These are phyloP conservation scores for Ganoderma meredithae DNA, from an alignment of 1,284 basidiomycete genomes.

Conservation along the genomic window DNA sequence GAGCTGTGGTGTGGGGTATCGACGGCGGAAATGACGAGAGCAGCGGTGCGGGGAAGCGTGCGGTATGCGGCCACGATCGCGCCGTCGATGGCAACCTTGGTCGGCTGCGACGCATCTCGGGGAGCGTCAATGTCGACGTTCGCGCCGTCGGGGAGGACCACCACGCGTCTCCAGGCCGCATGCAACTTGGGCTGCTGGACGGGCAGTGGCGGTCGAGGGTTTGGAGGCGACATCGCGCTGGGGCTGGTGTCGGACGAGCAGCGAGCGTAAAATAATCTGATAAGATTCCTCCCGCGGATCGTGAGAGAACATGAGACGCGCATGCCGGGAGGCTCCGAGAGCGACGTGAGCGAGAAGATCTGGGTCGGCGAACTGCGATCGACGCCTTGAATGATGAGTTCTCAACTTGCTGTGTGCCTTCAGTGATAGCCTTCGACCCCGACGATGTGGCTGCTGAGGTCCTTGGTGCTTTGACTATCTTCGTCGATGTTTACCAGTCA, in stretches of 20 bases:
- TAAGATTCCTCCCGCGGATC: constrained; percentile 22
- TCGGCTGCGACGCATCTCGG: constrained; percentile 19
- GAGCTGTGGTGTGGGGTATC: constrained; percentile 42
- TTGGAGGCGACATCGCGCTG: constrained; percentile 21
- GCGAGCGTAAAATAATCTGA: constrained; percentile 23
- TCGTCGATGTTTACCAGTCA: constrained; percentile 4
- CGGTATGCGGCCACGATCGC: constrained; percentile 29
- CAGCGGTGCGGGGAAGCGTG: constrained; percentile 31
- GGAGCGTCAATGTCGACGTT: constrained; percentile 23
- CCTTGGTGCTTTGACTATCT: not conserved
- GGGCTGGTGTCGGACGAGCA: not conserved
- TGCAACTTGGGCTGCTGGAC: constrained; percentile 3
- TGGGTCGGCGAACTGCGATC: not conserved
- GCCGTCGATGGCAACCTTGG: constrained; percentile 31
- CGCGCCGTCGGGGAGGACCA: constrained; percentile 32
- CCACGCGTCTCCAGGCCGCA: constrained; percentile 18
- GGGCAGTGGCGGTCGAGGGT: not conserved
- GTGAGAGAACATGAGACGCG: not conserved
- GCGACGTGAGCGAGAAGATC: not conserved
- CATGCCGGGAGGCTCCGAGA: not conserved
- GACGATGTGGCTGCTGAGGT: not conserved
- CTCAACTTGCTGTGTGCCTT: not conserved
- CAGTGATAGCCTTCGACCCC: not conserved
- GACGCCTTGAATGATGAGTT: not conserved
- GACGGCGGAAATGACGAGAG: constrained; percentile 41